phyloP scores from a whole-genome alignment of 1,284 basidiomycete genomes.

The Meira miltonrushii region DNA sequence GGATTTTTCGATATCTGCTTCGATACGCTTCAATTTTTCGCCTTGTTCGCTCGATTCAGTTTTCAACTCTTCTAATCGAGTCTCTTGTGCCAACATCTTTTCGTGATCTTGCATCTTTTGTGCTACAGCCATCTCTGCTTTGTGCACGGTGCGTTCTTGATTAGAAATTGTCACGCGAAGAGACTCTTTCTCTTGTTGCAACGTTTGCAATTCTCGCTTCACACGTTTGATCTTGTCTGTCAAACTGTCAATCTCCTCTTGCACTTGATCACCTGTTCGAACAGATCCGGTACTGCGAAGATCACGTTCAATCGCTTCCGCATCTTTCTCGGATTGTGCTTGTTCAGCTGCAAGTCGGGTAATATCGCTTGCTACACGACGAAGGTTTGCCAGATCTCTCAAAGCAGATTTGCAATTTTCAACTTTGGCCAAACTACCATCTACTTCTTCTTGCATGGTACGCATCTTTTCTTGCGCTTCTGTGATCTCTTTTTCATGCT shows the following conservation, averaged over 20 bases:
- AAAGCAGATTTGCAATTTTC: conserved; percentile 21
- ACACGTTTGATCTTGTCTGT: conserved; percentile 26
- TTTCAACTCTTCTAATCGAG: conserved; percentile 57
- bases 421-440: conserved; percentile 25
- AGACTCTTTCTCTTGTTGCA: conserved; percentile 35
- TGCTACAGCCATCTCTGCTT: conserved; percentile 54
- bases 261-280: conserved; percentile 38
- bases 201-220: conserved; percentile 31
- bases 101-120: conserved; percentile 31
- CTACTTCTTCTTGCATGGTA: conserved; percentile 40
- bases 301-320: conserved; percentile 28
- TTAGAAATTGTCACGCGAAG: conserved; percentile 27
- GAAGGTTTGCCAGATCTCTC: conserved; percentile 26
- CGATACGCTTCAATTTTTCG: conserved; percentile 53
- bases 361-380: conserved; percentile 27
- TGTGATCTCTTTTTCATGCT: conserved; percentile 64
- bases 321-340: conserved; percentile 21
- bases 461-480: conserved; percentile 55
- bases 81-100: conserved; percentile 23
- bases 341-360: conserved; percentile 24
- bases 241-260: conserved; percentile 31
- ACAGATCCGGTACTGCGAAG: conserved; percentile 29
- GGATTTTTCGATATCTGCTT: conserved; percentile 62
- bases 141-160: conserved; percentile 27
- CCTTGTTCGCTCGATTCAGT: conserved; percentile 63